Base-by-base conservation (phyloP, 139 green algal species). In the Chlamydomonas sp. region DNA sequence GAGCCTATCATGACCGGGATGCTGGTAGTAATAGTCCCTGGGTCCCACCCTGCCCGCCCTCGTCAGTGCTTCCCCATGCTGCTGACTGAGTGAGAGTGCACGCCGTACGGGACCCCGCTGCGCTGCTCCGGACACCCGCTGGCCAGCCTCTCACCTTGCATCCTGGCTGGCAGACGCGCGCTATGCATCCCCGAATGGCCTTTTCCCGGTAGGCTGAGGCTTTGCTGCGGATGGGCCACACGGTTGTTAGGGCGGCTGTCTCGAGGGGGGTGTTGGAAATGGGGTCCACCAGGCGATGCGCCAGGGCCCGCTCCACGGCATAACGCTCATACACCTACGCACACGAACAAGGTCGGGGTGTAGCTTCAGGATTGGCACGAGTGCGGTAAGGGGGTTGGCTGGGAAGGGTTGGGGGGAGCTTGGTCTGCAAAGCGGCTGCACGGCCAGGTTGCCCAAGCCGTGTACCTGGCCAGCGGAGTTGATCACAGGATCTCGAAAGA, bases 401-500 rank as follows among this genome's bases (percentile, higher is more conserved):
- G 31, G 31, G 31, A 49, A 49, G 31, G 31, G 31, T 49, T 49
- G 31, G 31, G 31, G 31, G 31, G 31, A 49, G 9, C 63, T 75
- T 8, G 75, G 2, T 4, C 8, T 9, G 15, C 61, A 71, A n/a
- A 18, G 72, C 20, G 7, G 20, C 15, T 5, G 57, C 10, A 6
- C 31, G 17, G 12, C 5, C 75, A 69, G 15, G 16, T 17, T 4
- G 1, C 18, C 3, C 10, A 31, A 3, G 1, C 57, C 5, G 60
- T 78, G 66, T 62, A 90, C 86, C 71, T 94, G 92, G 20, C 92
- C 92, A 0, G 86, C 87, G 1, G 75, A 75, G 16, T 91, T 95
- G 1, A 94, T 90, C 1, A 96, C 93, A 0, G 93, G 93, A 57
- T 96, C 92, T 1, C 79, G 62, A 60, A 95, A 94, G 0, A 94